Percentiles rank a stretch among this genome's conserved stretches.
phyloP scores from a whole-genome alignment of 345 rosid species.

The Viola odorata region DNA sequence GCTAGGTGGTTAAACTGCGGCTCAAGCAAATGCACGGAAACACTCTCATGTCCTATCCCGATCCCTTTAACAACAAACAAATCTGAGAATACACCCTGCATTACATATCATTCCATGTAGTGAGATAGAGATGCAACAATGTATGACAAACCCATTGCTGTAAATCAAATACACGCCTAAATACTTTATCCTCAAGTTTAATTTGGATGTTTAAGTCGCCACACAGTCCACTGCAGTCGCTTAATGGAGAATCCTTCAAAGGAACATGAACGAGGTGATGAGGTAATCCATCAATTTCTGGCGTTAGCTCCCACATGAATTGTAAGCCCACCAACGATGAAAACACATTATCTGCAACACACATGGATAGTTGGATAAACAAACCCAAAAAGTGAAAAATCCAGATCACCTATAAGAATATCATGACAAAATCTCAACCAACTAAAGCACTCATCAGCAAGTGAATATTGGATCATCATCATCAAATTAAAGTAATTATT shows the following conservation, averaged over 20 bases:
- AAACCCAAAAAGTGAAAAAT: no score
- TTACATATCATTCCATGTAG: slow-evolving; percentile 8
- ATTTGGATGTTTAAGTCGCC: slow-evolving; percentile 81
- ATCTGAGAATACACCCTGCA: slow-evolving; percentile 90
- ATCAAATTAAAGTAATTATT: no score
- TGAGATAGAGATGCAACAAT: slow-evolving; percentile 1
- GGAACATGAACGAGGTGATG: slow-evolving; percentile 93
- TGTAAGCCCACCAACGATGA: slow-evolving; percentile 90
- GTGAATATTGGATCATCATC: no score
- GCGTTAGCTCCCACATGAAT: slow-evolving; percentile 74
- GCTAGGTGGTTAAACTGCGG: slow-evolving; percentile 51
- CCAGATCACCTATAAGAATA: no score
- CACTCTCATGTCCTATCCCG: slow-evolving; percentile 80
- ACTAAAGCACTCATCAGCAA: no score
- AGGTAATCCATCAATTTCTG: slow-evolving; percentile 46
- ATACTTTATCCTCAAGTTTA: slow-evolving; percentile 76
- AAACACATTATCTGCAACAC: slow-evolving; percentile 74
- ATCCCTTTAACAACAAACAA: slow-evolving; percentile 76
- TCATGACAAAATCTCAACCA: no score
- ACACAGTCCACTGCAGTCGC: slow-evolving; percentile 84
- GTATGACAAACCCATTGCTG: slow-evolving; percentile 8
- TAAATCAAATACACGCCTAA: slow-evolving; percentile 4
- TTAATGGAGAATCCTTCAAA: slow-evolving; percentile 84
- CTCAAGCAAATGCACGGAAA: slow-evolving; percentile 76
- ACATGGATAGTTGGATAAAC: slow-evolving; percentile 13